Conservation (phyloP, 345 rosid species). For the Brassica cretica region DNA sequence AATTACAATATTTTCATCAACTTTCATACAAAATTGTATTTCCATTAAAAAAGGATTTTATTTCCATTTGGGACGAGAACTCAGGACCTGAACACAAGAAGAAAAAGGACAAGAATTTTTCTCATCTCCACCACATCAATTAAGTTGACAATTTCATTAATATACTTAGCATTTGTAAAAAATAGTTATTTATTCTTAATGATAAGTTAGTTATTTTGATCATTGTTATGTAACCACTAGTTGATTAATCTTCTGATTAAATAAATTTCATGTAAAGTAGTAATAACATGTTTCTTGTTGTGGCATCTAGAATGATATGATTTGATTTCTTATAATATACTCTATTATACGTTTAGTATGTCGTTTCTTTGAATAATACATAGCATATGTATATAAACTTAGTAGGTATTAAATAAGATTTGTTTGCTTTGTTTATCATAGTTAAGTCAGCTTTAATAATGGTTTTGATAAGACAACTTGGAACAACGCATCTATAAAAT, state of each 20-base stretch:
- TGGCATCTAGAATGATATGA: conserved; percentile 28
- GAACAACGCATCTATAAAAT: conserved; percentile 26
- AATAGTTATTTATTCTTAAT: background rate
- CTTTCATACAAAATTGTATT: background rate
- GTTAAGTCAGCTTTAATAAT: conserved; percentile 15
- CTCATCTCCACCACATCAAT: background rate
- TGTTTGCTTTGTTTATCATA: conserved; percentile 1
- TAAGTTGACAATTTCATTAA: background rate
- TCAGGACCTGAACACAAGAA: background rate
- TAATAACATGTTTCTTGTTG: conserved; percentile 38
- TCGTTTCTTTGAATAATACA: conserved; percentile 13
- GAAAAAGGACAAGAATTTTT: background rate
- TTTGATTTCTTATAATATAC: conserved; percentile 3
- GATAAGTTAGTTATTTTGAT: background rate
- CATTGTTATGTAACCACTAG: conserved; percentile 12
- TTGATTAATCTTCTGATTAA: background rate
- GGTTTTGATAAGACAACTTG: conserved; percentile 31
- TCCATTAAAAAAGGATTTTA: too few relatives aligned
- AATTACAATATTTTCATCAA: background rate
- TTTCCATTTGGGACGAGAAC: background rate
- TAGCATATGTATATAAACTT: conserved; percentile 14
- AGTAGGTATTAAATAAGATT: background rate
- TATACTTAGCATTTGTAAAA: background rate
- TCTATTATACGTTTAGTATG: conserved; percentile 7
- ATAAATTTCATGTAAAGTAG: conserved; percentile 3